Evolutionary conservation across 2,329 filamentous ascomycete species (phyloP), one percentile per base, ranked within the genome.

Genomic region (Arthrobotrys sphaeroides): DNA sequence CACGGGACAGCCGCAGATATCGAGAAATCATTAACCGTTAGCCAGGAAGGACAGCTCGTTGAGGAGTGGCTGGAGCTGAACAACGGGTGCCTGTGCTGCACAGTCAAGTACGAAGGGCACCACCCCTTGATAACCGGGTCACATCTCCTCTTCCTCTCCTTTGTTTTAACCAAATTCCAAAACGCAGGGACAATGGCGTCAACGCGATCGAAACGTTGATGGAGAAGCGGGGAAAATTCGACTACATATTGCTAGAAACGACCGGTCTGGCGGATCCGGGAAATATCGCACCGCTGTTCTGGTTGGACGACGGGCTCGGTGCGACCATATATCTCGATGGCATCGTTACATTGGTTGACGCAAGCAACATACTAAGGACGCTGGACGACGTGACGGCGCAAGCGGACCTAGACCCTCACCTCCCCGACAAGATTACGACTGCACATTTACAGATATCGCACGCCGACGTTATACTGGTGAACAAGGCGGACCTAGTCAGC

Each of bases 361-460:
- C 94, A 31, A 96, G 95, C 84, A 97, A 98, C 80, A 91, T 99
- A 20, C 82, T 96, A 2, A 89, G 87, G 77, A 92, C 89, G 79
- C 86, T 99, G 1, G 92, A 97, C 77, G 92, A 96, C 67, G 78
- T 74, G 75, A 84, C 83, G 1, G 80, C 83, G 0, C 81, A 82
- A 0, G 81, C 84, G 49, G 83, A 85, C 74, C 81, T 81, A 43
- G 78, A 82, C 78, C 87, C 88, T 2, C 82, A 85, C 0, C 88
- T 97, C 83, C 72, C 72, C 4, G 72, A 75, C 64, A 68, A 65
- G 28, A 49, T 75, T 28, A 97, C 94, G 0, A 97, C 92, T 1
- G 95, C 95, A 0, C 95, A 99, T 82, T 87, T 98, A 53, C 95
- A 99, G 80, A 96, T 99, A 74, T 97, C 93, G 0, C 94, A 99